Percentiles rank a stretch among this genome's conserved stretches.
phyloP scores from a whole-genome alignment of 2,329 filamentous ascomycete genomes.

The Verticillium alfalfae region DNA sequence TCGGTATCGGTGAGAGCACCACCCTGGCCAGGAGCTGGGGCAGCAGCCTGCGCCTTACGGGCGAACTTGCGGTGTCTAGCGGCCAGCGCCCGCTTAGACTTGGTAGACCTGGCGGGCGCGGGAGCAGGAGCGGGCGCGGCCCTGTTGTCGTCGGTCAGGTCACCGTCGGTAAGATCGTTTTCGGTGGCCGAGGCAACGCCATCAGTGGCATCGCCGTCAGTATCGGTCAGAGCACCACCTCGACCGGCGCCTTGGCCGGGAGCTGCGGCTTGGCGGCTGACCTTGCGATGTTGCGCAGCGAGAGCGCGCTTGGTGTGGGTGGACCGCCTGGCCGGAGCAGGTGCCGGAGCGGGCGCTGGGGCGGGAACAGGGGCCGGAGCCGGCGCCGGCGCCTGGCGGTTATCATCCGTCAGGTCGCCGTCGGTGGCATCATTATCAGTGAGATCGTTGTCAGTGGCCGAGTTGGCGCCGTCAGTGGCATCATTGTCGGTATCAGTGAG shows the following conservation, averaged over 20 bases:
- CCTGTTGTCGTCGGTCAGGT: neutral
- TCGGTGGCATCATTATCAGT: neutral
- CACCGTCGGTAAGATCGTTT: neutral
- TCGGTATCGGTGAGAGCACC: conserved; percentile 11
- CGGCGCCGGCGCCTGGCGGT: neutral
- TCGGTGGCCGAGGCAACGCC: neutral
- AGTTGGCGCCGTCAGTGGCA: neutral
- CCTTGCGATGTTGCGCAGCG: neutral
- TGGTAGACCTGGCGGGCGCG: neutral
- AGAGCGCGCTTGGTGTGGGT: neutral
- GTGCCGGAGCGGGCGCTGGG: neutral
- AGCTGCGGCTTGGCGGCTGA: conserved; percentile 1
- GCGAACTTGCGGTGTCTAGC: neutral
- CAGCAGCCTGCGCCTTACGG: neutral
- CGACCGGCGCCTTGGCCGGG: conserved; percentile 9
- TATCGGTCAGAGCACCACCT: neutral
- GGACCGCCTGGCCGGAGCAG: neutral
- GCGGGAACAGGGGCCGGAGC: neutral
- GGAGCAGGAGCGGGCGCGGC: neutral
- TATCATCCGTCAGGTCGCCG: neutral
- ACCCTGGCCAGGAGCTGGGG: conserved; percentile 11
- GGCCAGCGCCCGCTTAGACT: neutral
- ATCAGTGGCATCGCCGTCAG: neutral
- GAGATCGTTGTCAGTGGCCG: neutral
- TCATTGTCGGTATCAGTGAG: neutral